Conservation (phyloP, 2,329 filamentous ascomycete genomes). For the Stemphylium beticola region DNA sequence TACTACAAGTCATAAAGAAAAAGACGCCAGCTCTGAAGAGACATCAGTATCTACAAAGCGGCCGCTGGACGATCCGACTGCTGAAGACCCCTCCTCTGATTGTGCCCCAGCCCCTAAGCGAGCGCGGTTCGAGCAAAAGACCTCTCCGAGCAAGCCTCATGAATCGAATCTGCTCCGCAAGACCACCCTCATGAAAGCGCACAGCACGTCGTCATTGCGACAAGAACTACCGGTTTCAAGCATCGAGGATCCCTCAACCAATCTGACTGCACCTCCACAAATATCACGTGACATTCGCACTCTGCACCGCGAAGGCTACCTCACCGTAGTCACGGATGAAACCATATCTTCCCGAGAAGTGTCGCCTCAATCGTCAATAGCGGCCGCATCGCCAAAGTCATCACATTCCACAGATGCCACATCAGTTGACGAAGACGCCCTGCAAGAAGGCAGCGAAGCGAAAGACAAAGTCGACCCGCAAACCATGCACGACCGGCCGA, state of each 20-base stretch:
- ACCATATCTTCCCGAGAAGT: slow-evolving; percentile 35
- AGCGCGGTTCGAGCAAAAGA: slow-evolving; percentile 18
- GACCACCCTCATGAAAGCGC: slow-evolving; percentile 40
- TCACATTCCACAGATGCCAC: slow-evolving; percentile 48
- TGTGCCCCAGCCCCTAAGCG: slow-evolving; percentile 23
- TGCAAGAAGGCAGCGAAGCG: slow-evolving; percentile 8
- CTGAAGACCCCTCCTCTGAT: slow-evolving; percentile 19
- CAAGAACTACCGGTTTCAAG: slow-evolving; percentile 42
- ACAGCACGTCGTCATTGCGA: slow-evolving; percentile 39
- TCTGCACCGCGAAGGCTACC: slow-evolving; percentile 41
- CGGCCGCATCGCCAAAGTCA: slow-evolving; percentile 42
- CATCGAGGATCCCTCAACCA: slow-evolving; percentile 37
- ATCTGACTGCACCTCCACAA: slow-evolving; percentile 24
- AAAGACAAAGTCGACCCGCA: slow-evolving; percentile 34
- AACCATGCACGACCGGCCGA: slow-evolving; percentile 27
- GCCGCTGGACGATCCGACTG: slow-evolving; percentile 31
- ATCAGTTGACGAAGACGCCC: slow-evolving; percentile 44
- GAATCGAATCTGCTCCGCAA: slow-evolving; percentile 27
- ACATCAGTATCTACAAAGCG: slow-evolving; percentile 33
- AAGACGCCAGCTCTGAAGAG: background rate
- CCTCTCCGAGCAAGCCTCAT: slow-evolving; percentile 16
- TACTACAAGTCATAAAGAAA: slow-evolving; percentile 1
- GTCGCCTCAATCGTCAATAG: slow-evolving; percentile 37
- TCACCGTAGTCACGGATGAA: slow-evolving; percentile 39
- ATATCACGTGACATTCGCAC: slow-evolving; percentile 35